Base-by-base conservation (phyloP, 2,329 filamentous ascomycete species). In the Colletotrichum endophyticum region DNA sequence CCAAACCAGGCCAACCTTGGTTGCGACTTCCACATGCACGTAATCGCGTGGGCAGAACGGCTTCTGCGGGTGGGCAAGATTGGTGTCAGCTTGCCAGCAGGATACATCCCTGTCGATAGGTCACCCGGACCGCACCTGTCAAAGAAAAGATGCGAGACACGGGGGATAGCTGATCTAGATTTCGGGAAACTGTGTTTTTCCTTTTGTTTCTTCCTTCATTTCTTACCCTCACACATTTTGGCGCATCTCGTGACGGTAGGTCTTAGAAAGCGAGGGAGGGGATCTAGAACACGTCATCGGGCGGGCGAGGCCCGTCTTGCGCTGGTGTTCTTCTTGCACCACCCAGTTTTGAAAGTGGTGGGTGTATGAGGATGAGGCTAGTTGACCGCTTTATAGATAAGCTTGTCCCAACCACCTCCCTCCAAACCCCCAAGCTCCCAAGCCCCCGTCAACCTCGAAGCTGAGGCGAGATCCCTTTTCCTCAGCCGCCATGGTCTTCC, bases 401-500 rank as follows among this genome's bases (percentile, higher is more conserved):
- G 59, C 28, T n/a, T 36, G 8, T 44, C 62, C n/a, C 16, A 13
- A 19, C 32, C 19, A 4, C 62, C 13, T 6, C 13, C 34, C n/a
- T 32, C 12, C 19, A n/a, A 62, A 0, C 34, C 8, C 6, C 15
- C 2, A n/a, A 22, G n/a, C 13, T 22, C n/a, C 12, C 13, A 63
- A 1, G 19, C 19, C 11, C 39, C 3, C 19, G 39, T 44, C 16
- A 44, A n/a, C 19, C 39, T 44, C 16, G 11, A n/a, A 30, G 12
- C 34, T 36, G 30, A 30, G 34, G 61, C n/a, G 61, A 36, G 15
- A 34, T 63, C 32, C 27, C n/a, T 36, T 39, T 36, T 12, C 11
- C 30, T 32, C 30, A 30, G 9, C 30, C 9, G 62, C 15, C 30
- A 77, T 74, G 75, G 79, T 83, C 7, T 79, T 89, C 73, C 83